phyloP scores from a whole-genome alignment of 768 basidiomycete species.

The Boletus vermiculosoides region DNA sequence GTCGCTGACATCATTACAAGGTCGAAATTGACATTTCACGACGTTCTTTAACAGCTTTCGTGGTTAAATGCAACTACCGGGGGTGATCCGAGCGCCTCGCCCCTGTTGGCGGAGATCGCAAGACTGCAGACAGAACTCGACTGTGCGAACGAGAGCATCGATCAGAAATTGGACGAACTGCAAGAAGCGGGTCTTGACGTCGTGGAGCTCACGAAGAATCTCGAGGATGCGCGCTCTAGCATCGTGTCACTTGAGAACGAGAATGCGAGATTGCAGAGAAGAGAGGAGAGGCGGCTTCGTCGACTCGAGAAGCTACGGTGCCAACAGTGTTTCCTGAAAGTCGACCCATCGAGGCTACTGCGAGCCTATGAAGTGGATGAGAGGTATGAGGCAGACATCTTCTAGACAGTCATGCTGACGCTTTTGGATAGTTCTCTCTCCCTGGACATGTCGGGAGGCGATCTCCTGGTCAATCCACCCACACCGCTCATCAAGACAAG shows the following conservation, averaged over 20 bases:
- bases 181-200: slow-evolving; percentile 78
- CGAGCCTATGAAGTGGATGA: slow-evolving; percentile 51
- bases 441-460: slow-evolving; percentile 47
- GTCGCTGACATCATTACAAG: slow-evolving; percentile 21
- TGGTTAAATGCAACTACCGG: slow-evolving; percentile 65
- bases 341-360: slow-evolving; percentile 49
- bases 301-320: slow-evolving; percentile 64
- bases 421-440: slow-evolving; percentile 41
- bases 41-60: slow-evolving; percentile 49
- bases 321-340: slow-evolving; percentile 63
- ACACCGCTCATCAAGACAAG: slow-evolving; percentile 68
- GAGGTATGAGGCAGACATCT: slow-evolving; percentile 43
- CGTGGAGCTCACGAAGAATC: slow-evolving; percentile 64
- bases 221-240: slow-evolving; percentile 66
- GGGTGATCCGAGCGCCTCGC: slow-evolving; percentile 53
- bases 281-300: slow-evolving; percentile 65
- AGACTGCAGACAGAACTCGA: slow-evolving; percentile 75
- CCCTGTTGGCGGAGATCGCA: slow-evolving; percentile 68
- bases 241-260: slow-evolving; percentile 65
- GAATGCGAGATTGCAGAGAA: slow-evolving; percentile 58
- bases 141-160: slow-evolving; percentile 78
- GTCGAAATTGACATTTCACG: slow-evolving; percentile 7
- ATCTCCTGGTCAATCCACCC: slow-evolving; percentile 55
- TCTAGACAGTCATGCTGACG: slow-evolving; percentile 7
- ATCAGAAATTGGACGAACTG: slow-evolving; percentile 84